These are phyloP conservation scores for Tuber calosporum DNA, from an alignment of 495 filamentous ascomycete genomes.

Conservation along the genomic window DNA sequence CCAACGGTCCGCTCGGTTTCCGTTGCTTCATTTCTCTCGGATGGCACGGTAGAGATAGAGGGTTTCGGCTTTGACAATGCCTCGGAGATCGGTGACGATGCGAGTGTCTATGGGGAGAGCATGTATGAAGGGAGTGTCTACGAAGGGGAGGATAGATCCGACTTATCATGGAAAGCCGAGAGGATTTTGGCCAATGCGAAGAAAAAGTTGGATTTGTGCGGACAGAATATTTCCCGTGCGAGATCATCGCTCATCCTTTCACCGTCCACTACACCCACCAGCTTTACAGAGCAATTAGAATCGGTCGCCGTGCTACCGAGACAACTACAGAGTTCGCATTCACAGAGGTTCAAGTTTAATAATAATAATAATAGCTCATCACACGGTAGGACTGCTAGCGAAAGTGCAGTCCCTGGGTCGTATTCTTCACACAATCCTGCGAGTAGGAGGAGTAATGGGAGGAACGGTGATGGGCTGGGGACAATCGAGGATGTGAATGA, in stretches of 20 bases:
- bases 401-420: conserved; percentile 36
- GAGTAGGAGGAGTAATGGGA: not conserved
- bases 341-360: conserved; percentile 24
- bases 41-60: conserved; percentile 41
- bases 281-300: conserved; percentile 35
- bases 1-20: conserved; percentile 33
- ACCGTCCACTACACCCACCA: conserved; percentile 34
- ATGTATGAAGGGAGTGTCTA: conserved; percentile 41
- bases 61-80: conserved; percentile 40
- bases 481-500: conserved; percentile 35
- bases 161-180: conserved; percentile 36
- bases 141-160: conserved; percentile 30
- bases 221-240: conserved; percentile 41
- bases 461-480: conserved; percentile 18
- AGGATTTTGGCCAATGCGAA: conserved; percentile 40
- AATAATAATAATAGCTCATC: conserved; percentile 15
- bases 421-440: not conserved
- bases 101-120: conserved; percentile 33
- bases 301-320: conserved; percentile 28
- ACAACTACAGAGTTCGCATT: conserved; percentile 9
- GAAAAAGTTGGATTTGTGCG: conserved; percentile 41
- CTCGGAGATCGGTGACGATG: conserved; percentile 35
- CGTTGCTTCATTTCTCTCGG: conserved; percentile 39
- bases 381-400: conserved; percentile 37
- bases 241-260: conserved; percentile 35